Evolutionary conservation across 2,329 filamentous ascomycete species (phyloP).

Genomic region (Colletotrichum aenigma): DNA sequence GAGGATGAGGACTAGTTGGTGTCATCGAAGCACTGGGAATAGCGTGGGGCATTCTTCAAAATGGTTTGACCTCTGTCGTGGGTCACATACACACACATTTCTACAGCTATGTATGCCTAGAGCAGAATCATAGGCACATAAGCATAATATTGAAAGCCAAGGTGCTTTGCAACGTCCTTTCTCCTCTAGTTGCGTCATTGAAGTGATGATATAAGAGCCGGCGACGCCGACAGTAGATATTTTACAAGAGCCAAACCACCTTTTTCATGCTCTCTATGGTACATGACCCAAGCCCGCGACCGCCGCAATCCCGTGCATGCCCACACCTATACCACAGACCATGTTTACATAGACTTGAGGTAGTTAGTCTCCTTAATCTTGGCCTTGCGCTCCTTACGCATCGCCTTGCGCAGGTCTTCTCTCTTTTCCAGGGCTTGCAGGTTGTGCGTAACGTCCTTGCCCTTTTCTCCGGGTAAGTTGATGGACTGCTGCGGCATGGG

Average conservation of each 20-base stretch:
- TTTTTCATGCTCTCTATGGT: slow-evolving; percentile 9
- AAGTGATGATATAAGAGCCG: slow-evolving; percentile 9
- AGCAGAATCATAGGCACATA: neutral
- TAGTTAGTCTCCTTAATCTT: slow-evolving; percentile 88
- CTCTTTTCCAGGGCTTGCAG: slow-evolving; percentile 55
- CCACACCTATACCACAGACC: neutral
- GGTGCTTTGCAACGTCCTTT: neutral
- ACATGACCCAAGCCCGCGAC: neutral
- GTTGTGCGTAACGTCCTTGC: slow-evolving; percentile 47
- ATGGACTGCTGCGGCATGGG: slow-evolving; percentile 79
- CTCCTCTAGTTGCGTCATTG: neutral
- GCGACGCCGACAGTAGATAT: slow-evolving; percentile 9
- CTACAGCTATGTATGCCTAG: neutral
- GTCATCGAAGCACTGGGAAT: neutral
- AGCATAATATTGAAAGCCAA: neutral
- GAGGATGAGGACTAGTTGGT: slow-evolving; percentile 14
- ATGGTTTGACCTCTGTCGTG: neutral
- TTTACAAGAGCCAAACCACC: slow-evolving; percentile 5
- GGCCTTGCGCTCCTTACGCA: slow-evolving; percentile 76
- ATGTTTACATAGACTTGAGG: slow-evolving; percentile 74
- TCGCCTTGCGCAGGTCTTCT: slow-evolving; percentile 68
- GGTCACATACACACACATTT: neutral
- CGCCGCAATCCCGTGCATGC: neutral
- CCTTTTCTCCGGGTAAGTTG: slow-evolving; percentile 65
- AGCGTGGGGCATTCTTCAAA: neutral